A percentile compares a stretch with the other conserved stretches of the same genome.
phyloP scores from a whole-genome alignment of 495 filamentous ascomycete genomes.

The Penicillium malachiteum region DNA sequence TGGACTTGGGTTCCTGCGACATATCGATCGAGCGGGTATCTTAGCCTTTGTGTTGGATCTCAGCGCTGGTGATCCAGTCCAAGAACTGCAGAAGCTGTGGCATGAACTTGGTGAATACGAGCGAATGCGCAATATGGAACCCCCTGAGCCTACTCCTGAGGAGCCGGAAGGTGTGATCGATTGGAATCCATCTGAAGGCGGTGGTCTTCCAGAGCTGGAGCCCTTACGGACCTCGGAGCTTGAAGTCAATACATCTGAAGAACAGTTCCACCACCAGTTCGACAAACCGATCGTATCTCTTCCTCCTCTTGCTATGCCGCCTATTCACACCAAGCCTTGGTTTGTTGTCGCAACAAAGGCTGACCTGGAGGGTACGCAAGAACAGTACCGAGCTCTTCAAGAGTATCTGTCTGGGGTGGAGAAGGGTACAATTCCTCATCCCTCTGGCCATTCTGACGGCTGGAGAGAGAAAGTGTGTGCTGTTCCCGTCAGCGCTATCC shows the following conservation, averaged over 20 bases:
- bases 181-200: constrained; percentile 20
- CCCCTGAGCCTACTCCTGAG: constrained; percentile 44
- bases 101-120: constrained; percentile 86
- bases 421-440: constrained; percentile 60
- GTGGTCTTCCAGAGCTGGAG: too few relatives aligned
- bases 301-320: constrained; percentile 46
- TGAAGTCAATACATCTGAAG: constrained; percentile 15
- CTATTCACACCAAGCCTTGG: constrained; percentile 89
- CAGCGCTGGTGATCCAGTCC: constrained; percentile 71
- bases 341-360: constrained; percentile 96
- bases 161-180: constrained; percentile 39
- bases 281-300: constrained; percentile 20
- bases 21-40: constrained; percentile 89
- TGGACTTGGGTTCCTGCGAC: constrained; percentile 86
- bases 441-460: constrained; percentile 62
- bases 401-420: constrained; percentile 64
- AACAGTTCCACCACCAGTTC: constrained; percentile 1
- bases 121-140: constrained; percentile 61
- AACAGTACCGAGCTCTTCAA: constrained; percentile 69
- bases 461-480: constrained; percentile 65
- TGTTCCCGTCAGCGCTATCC: constrained; percentile 87
- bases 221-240: constrained; percentile 19
- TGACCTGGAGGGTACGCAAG: constrained; percentile 74
- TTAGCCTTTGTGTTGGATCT: constrained; percentile 94
- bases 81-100: constrained; percentile 79